phyloP scores from a whole-genome alignment of 345 rosid species.

The Aquilaria yunnanensis region DNA sequence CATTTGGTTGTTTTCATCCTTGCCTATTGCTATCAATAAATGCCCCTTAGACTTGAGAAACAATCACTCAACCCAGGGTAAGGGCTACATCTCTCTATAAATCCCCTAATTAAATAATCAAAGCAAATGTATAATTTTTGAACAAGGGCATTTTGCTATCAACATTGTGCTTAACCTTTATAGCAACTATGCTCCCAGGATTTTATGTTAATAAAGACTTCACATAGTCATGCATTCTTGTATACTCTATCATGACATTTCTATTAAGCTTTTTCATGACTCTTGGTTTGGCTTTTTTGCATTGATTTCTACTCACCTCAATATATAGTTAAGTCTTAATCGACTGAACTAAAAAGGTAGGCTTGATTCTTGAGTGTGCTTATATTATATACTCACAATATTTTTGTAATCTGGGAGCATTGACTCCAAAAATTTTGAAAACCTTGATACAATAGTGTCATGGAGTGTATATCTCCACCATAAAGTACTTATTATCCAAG shows the following conservation, averaged over 20 bases:
- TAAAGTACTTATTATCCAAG: too few relatives aligned
- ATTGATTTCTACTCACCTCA: neutral
- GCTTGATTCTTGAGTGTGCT: too few relatives aligned
- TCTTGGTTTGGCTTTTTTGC: neutral
- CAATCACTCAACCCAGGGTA: neutral
- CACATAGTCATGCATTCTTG: neutral
- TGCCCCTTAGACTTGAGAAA: neutral
- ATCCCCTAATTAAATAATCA: neutral
- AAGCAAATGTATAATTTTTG: neutral
- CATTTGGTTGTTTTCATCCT: conserved; percentile 5
- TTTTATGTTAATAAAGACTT: neutral
- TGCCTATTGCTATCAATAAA: neutral
- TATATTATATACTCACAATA: too few relatives aligned
- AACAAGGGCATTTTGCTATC: neutral
- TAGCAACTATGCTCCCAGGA: neutral
- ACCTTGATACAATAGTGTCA: too few relatives aligned
- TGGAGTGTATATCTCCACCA: too few relatives aligned
- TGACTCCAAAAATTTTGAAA: too few relatives aligned
- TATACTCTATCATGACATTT: neutral
- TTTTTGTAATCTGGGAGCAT: too few relatives aligned
- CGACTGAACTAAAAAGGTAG: too few relatives aligned
- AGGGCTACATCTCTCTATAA: neutral
- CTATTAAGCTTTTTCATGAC: neutral
- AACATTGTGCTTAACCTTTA: neutral
- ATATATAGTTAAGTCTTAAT: too few relatives aligned